Base-by-base conservation (phyloP, 306 rosid genomes). In the Pterocarpus macrocarpus region DNA sequence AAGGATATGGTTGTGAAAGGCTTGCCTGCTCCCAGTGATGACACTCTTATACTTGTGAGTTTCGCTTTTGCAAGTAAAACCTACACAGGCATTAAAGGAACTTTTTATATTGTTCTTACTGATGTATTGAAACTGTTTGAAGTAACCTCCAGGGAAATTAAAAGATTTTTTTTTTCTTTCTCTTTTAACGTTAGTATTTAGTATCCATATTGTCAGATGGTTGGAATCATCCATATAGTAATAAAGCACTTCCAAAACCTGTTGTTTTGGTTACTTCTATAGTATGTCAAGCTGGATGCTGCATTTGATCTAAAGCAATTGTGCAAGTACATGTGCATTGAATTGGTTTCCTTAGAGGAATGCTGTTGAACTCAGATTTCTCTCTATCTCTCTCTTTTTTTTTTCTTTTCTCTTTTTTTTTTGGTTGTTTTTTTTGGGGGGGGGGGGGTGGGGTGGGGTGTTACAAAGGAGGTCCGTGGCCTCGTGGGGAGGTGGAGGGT, bases 41-140 rank as follows among this genome's bases (percentile, higher is more conserved):
- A 96, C 79, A 80, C 95, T 49, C 91, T 92, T 71, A 63, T 94
- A 81, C 97, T 96, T 76, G 98, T 96, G 70, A 94, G 99, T 92
- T 78, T 86, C 81, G 3, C 74, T 81, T 86, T 16, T 65, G 49
- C 78, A 14, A 63, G 49, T 78, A 68, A 73, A 57, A 80, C 43
- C 34, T 47, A 28, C 52, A 7, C 70, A 50, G 28, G 53, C 49
- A 55, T 65, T 66, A 38, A 38, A 7, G 11, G 43, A 53, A 16
- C 7, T 77, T 64, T 30, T 44, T 64, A 55, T 72, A 38, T 63
- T 56, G 44, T n/a, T 47, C 8, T 28, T 38, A 39, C 28, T 58
- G 7, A 13, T 45, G 63, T 14, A n/a, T 53, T 39, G 62, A 72
- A 77, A 52, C 65, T 39, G 34, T 64, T n/a, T 64, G 79, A 82